Base-by-base conservation (phyloP, 2,329 filamentous ascomycete genomes). In the Aspergillus bombycis region DNA sequence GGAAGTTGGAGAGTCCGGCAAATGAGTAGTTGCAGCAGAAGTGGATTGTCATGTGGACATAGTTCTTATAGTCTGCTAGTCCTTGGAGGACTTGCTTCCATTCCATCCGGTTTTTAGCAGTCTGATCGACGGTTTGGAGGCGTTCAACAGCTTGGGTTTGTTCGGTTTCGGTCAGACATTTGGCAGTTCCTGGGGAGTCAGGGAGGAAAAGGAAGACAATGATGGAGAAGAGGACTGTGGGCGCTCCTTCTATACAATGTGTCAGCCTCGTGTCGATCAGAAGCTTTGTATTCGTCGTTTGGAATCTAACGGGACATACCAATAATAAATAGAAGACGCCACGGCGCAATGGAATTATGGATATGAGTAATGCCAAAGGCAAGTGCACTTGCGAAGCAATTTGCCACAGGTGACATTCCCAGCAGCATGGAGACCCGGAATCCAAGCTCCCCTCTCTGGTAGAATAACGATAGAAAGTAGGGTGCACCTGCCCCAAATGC, bases 61-160 rank as follows among this genome's bases (percentile, higher is more conserved):
- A 78, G 58, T 75, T 78, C 58, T 79, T 73, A 65, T 78, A 77
- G 62, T 81, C 79, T 2, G 65, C 54, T 11, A 81, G 63, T 0
- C 74, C 76, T 9, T 72, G 70, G 9, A 75, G 58, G 1, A 80
- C 67, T 57, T 81, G 78, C n/a, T 65, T 65, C 70, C 73, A 72
- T 62, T 70, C 69, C 12, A 76, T 28, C 26, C 66, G 66, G 30
- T 60, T 65, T 48, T 76, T 76, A 0, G 63, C 68, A 1, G 73
- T 75, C 32, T 63, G 63, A 41, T 76, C 71, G 56, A 53, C 21
- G 10, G 54, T 41, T 7, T 58, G 23, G 2, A 87, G 74, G 14
- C 85, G 79, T 28, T 82, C 80, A 21, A 87, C 80, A 48, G 83
- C 83, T 60, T 85, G 74, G 26, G 80, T 78, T 65, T 81, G 82